phyloP scores from a whole-genome alignment of 768 basidiomycete species.

The Dacryopinax primogenitus region DNA sequence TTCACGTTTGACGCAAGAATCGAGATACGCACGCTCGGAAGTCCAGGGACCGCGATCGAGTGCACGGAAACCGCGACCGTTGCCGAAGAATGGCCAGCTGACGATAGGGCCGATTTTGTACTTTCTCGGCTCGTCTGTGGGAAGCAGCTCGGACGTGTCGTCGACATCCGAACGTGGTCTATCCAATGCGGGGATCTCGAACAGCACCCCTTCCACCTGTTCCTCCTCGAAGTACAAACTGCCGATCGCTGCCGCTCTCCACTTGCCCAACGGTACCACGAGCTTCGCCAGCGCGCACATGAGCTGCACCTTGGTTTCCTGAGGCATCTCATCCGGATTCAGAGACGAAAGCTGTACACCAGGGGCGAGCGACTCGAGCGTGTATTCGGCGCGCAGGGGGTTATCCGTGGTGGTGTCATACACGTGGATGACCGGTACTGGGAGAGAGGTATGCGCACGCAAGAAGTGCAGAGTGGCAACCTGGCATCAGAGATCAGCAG shows the following conservation, averaged over 20 bases:
- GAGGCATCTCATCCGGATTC: constrained; percentile 50
- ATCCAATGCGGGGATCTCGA: too few relatives aligned
- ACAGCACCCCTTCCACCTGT: too few relatives aligned
- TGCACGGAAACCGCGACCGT: constrained; percentile 58
- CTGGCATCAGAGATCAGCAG: constrained; percentile 11
- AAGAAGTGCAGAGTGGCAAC: constrained; percentile 76
- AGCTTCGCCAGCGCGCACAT: constrained; percentile 56
- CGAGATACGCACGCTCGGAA: constrained; percentile 45
- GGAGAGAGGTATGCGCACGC: constrained; percentile 52
- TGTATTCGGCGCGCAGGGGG: constrained; percentile 71
- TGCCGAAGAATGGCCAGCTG: constrained; percentile 85
- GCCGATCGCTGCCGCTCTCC: constrained; percentile 63
- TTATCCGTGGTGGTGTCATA: constrained; percentile 78
- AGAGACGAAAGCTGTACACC: constrained; percentile 60
- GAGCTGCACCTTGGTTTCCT: constrained; percentile 49
- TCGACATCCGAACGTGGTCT: too few relatives aligned
- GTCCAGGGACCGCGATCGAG: constrained; percentile 73
- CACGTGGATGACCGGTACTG: constrained; percentile 61
- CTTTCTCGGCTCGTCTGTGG: constrained; percentile 20
- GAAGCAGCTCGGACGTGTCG: too few relatives aligned
- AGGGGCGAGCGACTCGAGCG: constrained; percentile 49
- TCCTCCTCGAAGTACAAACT: constrained; percentile 34
- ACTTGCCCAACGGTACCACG: constrained; percentile 59
- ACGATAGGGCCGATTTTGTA: constrained; percentile 68
- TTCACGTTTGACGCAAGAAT: constrained; percentile 59